Evolutionary conservation across 352 stramenopile genomes (phyloP).

Genomic region (Globisporangium alternatum): DNA sequence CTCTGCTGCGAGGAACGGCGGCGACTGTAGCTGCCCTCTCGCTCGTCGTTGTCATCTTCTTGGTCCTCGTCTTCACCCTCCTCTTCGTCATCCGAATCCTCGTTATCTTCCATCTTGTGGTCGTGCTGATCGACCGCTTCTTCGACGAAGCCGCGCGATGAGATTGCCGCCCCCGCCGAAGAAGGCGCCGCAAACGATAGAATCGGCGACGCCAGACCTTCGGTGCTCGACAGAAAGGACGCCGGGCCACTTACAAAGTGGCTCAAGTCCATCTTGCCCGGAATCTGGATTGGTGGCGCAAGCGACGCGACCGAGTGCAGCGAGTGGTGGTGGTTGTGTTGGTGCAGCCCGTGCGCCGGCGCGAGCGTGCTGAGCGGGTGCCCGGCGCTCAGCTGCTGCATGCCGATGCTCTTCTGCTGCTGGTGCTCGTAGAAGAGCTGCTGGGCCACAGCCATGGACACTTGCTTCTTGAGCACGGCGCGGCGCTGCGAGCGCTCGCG

Average conservation of each 20-base stretch:
- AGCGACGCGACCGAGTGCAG: conserved; percentile 18
- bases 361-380: conserved; percentile 18
- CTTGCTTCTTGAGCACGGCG: conserved; percentile 78
- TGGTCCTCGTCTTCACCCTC: conserved; percentile 1
- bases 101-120: background rate
- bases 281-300: conserved; percentile 44
- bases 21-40: background rate
- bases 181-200: conserved; percentile 25
- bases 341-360: background rate
- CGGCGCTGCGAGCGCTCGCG: conserved; percentile 76
- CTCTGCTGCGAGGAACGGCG: conserved; percentile 1
- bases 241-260: conserved; percentile 7
- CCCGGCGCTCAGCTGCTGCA: conserved; percentile 26
- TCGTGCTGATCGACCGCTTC: background rate
- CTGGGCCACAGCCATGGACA: conserved; percentile 74
- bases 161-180: background rate
- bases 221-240: conserved; percentile 25
- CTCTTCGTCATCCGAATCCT: conserved; percentile 2
- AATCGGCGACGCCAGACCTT: conserved; percentile 27
- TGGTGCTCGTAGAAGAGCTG: conserved; percentile 81
- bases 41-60: conserved; percentile 9
- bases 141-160: conserved; percentile 4
- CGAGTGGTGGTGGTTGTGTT: conserved; percentile 2
- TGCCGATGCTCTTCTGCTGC: conserved; percentile 65
- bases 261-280: conserved; percentile 23